These are phyloP conservation scores for Nemania diffusa DNA, from an alignment of 2,329 filamentous ascomycete genomes.

Conservation along the genomic window DNA sequence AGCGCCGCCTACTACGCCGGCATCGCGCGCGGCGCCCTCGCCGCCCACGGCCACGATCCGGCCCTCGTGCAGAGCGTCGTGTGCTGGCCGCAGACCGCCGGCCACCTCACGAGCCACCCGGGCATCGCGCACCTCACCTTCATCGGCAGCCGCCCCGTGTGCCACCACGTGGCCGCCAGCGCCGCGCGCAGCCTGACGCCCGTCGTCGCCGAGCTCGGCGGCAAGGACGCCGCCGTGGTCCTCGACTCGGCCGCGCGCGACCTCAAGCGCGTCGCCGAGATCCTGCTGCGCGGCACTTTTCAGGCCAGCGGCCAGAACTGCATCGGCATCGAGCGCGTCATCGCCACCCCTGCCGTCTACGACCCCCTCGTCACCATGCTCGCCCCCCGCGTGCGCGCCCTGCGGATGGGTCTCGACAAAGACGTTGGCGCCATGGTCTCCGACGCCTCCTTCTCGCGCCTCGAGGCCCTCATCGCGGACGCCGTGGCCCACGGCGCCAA, in stretches of 20 bases:
- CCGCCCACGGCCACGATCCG: constrained; percentile 83
- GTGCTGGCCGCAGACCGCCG: constrained; percentile 87
- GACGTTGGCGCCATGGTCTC: constrained; percentile 95
- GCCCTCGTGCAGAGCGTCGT: constrained; percentile 84
- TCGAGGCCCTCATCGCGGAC: constrained; percentile 80
- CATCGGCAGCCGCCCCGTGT: constrained; percentile 89
- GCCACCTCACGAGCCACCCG: constrained; percentile 84
- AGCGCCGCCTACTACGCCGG: constrained; percentile 83
- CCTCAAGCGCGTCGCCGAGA: constrained; percentile 78
- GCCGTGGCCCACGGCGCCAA: constrained; percentile 83
- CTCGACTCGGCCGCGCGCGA: constrained; percentile 78
- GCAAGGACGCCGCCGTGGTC: constrained; percentile 92
- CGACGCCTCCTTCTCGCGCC: constrained; percentile 74
- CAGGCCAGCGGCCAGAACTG: constrained; percentile 98
- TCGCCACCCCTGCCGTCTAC: constrained; percentile 82
- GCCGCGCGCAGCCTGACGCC: constrained; percentile 89
- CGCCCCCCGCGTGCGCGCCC: constrained; percentile 75
- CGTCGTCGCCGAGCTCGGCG: constrained; percentile 89
- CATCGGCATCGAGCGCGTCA: constrained; percentile 93
- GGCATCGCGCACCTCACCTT: constrained; percentile 91
- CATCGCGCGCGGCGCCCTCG: constrained; percentile 81
- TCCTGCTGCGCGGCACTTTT: constrained; percentile 91
- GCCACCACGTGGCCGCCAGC: constrained; percentile 86
- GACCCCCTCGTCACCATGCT: constrained; percentile 76
- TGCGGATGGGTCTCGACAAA: constrained; percentile 79